Conservation (phyloP, 441 rosid genomes). For the Erodium texanum region DNA sequence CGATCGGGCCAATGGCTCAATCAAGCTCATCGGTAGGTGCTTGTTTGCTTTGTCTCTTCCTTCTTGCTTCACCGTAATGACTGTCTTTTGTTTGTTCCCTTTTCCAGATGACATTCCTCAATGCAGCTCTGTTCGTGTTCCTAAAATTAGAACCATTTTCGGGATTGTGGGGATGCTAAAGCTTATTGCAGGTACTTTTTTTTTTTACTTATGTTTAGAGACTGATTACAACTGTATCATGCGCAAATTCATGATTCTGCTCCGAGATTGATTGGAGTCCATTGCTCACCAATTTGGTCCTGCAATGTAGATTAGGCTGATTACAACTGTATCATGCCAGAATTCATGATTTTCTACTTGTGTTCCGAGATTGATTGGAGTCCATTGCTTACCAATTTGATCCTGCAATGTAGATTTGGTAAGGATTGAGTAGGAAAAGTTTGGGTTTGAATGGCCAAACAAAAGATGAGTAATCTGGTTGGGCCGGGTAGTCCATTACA, state of each 20-base stretch:
- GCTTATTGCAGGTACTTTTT: slow-evolving; percentile 68
- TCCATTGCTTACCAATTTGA: no score
- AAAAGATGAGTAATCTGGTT: not conserved
- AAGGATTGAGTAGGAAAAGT: no score
- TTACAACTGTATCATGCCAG: no score
- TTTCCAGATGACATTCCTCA: slow-evolving; percentile 59
- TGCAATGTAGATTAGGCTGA: no score
- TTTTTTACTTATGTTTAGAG: not conserved
- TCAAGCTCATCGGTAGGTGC: slow-evolving; percentile 54
- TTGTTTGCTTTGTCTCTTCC: no score
- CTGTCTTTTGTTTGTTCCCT: no score
- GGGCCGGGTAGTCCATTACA: not conserved
- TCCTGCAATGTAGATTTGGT: no score
- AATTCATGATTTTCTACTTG: no score
- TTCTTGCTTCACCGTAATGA: slow-evolving; percentile 3
- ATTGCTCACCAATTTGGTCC: no score
- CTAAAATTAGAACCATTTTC: slow-evolving; percentile 63
- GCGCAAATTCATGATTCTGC: not conserved
- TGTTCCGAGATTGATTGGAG: no score
- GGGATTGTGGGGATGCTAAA: slow-evolving; percentile 89
- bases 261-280: no score
- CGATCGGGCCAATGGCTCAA: slow-evolving; percentile 52
- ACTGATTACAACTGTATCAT: not conserved
- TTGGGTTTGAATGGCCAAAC: no score
- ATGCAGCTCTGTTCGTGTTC: slow-evolving; percentile 65